Percentiles rank a stretch among this genome's conserved stretches.
Conservation (phyloP, 805 yeast genomes). For the Ogataea glucozyma region DNA sequence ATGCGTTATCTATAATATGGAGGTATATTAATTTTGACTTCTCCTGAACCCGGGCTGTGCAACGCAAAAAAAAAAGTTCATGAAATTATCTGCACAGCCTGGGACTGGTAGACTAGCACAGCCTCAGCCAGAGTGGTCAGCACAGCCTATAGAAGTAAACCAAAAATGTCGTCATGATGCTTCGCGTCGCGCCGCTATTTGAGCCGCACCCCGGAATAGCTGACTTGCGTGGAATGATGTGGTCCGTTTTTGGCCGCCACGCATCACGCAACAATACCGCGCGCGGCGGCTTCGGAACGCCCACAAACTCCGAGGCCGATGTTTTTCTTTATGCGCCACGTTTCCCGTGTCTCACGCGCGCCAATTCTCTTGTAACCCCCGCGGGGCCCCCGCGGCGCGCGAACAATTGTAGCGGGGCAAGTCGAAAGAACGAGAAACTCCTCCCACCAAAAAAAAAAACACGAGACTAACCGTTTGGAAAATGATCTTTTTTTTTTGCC, state of each 20-base stretch:
- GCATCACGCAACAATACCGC: neutral
- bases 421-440: neutral
- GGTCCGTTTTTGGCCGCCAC: conserved; percentile 2
- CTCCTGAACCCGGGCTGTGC: conserved; percentile 8
- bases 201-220: neutral
- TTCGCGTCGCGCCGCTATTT: neutral
- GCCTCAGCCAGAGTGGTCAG: no score
- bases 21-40: conserved; percentile 1
- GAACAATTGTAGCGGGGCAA: conserved; percentile 1
- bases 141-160: no score
- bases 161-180: neutral
- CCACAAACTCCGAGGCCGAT: conserved; percentile 4
- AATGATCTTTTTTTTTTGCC: neutral
- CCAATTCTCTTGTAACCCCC: no score
- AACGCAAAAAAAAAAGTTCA: neutral
- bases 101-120: no score
- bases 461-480: conserved; percentile 2
- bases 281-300: conserved; percentile 4
- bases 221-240: conserved; percentile 8
- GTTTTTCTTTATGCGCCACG: no score
- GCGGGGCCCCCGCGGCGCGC: conserved; percentile 1
- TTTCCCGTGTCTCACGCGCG: no score
- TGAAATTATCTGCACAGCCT: no score
- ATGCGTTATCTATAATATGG: neutral
- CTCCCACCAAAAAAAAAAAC: neutral